Evolutionary conservation across 441 rosid species (phyloP), one percentile per base, ranked within the genome.

Genomic region (Syzygium malaccense): DNA sequence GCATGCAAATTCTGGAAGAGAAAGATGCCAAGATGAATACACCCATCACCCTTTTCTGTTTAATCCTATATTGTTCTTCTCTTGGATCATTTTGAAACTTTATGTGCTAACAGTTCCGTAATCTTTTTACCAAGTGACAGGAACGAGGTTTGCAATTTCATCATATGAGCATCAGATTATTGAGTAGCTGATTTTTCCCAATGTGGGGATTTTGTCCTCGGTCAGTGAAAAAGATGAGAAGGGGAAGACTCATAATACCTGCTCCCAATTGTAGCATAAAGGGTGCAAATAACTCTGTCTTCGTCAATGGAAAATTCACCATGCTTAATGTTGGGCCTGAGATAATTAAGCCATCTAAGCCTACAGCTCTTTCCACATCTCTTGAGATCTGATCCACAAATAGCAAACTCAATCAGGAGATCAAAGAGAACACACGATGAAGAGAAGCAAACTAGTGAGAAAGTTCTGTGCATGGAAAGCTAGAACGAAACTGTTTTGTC

Each of bases 331-430:
- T 95, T 94, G 32, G 97, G 97, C 91, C 97, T 94, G 87, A 95
- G 93, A 90, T 95, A 94, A 93, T 95, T 95, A 14, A 95, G 94
- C 97, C 97, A 95, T 91, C 97, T 94, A 88, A 95, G 87, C 87
- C 97, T 93, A 90, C 97, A 95, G 89, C 97, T 95, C 92, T 95
- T 95, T 56, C 97, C 97, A 92, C 97, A 95, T 91, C 97, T 95
- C 92, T 91, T 94, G 87, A 95, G 91, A 68, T 96, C 97, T 95
- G 87, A 87, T 86, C 33, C 30, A 78, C 33, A 90, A 85, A 56
- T 28, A 84, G 86, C 58, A 86, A 86, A 28, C 64, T 85, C 49
- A 54, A 32, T 85, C 64, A 85, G 62, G 62, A 33, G 58, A 32
- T 49, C 23, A 85, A 53, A 85, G 86, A 53, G 17, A 85, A 32